Conservation (phyloP, 495 filamentous ascomycete genomes). For the Clohesyomyces aquaticus region DNA sequence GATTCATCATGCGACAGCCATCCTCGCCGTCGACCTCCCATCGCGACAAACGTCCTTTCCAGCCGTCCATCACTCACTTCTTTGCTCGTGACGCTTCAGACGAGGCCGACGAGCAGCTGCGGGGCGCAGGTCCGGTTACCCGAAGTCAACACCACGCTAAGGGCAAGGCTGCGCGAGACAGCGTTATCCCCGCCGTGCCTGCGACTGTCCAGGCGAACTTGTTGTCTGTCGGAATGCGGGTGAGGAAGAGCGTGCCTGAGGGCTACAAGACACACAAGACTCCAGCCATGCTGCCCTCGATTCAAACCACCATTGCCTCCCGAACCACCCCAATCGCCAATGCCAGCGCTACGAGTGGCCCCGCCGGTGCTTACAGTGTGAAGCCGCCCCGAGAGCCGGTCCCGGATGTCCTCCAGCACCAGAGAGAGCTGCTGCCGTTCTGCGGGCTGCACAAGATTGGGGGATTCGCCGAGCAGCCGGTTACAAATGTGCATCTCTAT, state of each 20-base stretch:
- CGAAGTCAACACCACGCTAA: conserved; percentile 25
- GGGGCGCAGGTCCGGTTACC: conserved; percentile 28
- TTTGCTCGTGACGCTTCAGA: conserved; percentile 39
- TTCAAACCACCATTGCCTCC: conserved; percentile 33
- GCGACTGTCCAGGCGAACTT: conserved; percentile 72
- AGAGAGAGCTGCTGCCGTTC: conserved; percentile 69
- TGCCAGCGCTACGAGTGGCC: not conserved
- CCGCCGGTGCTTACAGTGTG: conserved; percentile 17
- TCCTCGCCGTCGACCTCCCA: conserved; percentile 23
- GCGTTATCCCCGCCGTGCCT: conserved; percentile 54
- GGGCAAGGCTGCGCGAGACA: conserved; percentile 6
- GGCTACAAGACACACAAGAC: conserved; percentile 78
- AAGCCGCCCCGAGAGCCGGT: conserved; percentile 27
- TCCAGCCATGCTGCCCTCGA: conserved; percentile 15
- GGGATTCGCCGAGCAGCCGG: conserved; percentile 55
- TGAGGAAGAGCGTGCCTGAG: conserved; percentile 87
- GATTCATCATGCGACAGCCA: conserved; percentile 17
- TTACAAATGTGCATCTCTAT: conserved; percentile 31
- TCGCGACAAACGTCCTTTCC: conserved; percentile 50
- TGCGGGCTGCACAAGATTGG: conserved; percentile 73
- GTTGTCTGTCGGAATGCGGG: conserved; percentile 85
- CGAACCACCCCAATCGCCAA: not conserved
- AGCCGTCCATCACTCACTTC: conserved; percentile 51
- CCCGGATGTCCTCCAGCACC: conserved; percentile 36
- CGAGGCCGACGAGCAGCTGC: conserved; percentile 17